Conservation (phyloP, 805 yeast species). For the Starmerella bombicola region DNA sequence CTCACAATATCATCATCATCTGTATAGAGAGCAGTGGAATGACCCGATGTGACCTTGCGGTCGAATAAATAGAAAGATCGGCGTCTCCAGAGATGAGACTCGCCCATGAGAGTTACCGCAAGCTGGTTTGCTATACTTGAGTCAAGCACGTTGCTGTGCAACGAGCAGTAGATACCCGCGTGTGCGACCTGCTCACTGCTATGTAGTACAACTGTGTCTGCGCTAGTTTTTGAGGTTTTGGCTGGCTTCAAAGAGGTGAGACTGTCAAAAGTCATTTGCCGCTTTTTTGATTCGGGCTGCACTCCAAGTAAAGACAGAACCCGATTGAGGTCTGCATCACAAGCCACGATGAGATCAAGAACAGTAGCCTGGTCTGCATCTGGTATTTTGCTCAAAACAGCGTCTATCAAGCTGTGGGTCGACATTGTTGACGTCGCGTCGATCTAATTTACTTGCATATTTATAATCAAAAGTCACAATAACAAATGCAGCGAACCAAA, state of each 20-base stretch:
- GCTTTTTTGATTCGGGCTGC: conserved; percentile 7
- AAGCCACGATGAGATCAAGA: conserved; percentile 41
- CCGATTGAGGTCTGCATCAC: conserved; percentile 40
- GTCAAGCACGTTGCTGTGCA: conserved; percentile 44
- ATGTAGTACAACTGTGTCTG: conserved; percentile 29
- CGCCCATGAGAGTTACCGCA: conserved; percentile 34
- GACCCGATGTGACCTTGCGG: conserved; percentile 48
- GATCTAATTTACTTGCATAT: too few species aligned
- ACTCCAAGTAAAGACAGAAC: conserved; percentile 34
- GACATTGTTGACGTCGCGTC: conserved; percentile 17
- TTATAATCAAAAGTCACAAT: too few species aligned
- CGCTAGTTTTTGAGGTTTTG: conserved; percentile 6
- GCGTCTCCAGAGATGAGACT: conserved; percentile 32
- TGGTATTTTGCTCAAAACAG: conserved; percentile 32
- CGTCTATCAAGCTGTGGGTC: conserved; percentile 17
- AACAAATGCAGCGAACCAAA: too few species aligned
- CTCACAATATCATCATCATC: conserved; percentile 18
- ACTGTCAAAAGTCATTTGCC: conserved; percentile 18
- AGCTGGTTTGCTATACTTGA: conserved; percentile 36
- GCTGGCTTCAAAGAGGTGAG: conserved; percentile 8
- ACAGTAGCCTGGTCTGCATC: conserved; percentile 33
- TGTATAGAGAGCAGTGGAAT: conserved; percentile 34
- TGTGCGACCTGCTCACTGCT: conserved; percentile 39
- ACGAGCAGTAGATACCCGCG: conserved; percentile 37
- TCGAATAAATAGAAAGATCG: conserved; percentile 52